Conservation (phyloP, 2,329 filamentous ascomycete genomes). For the Trichophaea hybrida region DNA sequence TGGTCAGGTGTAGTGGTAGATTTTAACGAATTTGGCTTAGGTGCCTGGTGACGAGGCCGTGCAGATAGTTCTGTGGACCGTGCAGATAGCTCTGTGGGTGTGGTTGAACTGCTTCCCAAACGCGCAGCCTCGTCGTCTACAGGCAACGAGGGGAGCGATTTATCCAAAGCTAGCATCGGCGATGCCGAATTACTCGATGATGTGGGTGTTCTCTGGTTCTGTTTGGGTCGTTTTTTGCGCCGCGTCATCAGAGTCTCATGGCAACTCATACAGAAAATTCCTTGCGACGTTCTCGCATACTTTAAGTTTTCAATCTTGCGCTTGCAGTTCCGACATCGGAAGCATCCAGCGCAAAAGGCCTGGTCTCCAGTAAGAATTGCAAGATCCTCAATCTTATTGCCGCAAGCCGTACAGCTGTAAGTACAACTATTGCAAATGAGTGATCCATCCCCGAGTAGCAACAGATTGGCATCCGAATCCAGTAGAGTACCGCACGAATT, state of each 20-base stretch:
- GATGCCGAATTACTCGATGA: conserved; percentile 1
- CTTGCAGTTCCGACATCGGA: conserved; percentile 95
- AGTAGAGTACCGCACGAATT: conserved; percentile 89
- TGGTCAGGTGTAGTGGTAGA: conserved; percentile 22
- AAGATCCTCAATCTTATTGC: conserved; percentile 94
- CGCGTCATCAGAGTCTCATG: conserved; percentile 94
- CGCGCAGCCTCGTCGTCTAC: conserved; percentile 41
- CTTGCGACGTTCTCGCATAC: conserved; percentile 93
- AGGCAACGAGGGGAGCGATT: conserved; percentile 81
- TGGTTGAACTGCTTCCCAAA: not conserved
- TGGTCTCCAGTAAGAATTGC: conserved; percentile 96
- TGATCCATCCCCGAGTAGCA: conserved; percentile 91
- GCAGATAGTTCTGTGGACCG: not conserved
- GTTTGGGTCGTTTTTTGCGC: conserved; percentile 71
- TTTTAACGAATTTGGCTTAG: conserved; percentile 41
- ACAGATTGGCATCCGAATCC: conserved; percentile 93
- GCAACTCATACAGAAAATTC: conserved; percentile 98
- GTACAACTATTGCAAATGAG: conserved; percentile 99
- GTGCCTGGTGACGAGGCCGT: conserved; percentile 22
- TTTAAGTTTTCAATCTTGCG: conserved; percentile 95
- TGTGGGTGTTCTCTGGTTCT: conserved; percentile 26
- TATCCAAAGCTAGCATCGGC: conserved; percentile 41
- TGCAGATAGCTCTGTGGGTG: not conserved
- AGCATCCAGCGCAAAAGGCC: conserved; percentile 93
- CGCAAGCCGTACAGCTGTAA: conserved; percentile 93